These are phyloP conservation scores for Teunomyces gatunensis DNA, from an alignment of 805 yeast species.

Conservation along the genomic window DNA sequence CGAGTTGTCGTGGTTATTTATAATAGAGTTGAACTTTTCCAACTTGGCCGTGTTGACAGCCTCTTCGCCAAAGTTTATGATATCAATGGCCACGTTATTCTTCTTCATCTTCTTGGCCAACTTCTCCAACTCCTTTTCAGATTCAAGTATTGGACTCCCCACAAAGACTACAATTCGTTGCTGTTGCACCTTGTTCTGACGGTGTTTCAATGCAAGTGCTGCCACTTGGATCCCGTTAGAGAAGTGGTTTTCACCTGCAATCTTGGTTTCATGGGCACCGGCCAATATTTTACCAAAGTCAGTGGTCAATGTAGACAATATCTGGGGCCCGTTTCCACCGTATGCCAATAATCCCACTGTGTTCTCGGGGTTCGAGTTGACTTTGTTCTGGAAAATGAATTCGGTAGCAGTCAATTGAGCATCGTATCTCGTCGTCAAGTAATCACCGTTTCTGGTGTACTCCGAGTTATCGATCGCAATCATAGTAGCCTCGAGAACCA, in stretches of 20 bases:
- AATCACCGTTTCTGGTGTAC: slow-evolving; percentile 94
- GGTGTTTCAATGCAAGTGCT: slow-evolving; percentile 84
- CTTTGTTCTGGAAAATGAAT: slow-evolving; percentile 78
- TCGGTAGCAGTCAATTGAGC: slow-evolving; percentile 92
- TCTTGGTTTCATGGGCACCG: slow-evolving; percentile 77
- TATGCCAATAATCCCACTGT: slow-evolving; percentile 88
- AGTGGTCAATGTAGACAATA: slow-evolving; percentile 81
- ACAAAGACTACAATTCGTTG: slow-evolving; percentile 89
- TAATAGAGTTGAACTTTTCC: slow-evolving; percentile 71
- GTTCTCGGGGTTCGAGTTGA: slow-evolving; percentile 87
- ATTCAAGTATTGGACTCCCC: slow-evolving; percentile 77
- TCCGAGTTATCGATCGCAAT: slow-evolving; percentile 94
- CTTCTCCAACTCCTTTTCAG: slow-evolving; percentile 68
- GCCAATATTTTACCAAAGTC: slow-evolving; percentile 83
- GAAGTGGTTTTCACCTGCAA: slow-evolving; percentile 66
- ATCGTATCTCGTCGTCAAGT: slow-evolving; percentile 79
- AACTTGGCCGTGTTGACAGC: slow-evolving; percentile 70
- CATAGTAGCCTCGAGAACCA: slow-evolving; percentile 97
- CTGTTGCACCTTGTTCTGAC: slow-evolving; percentile 89
- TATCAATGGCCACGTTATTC: slow-evolving; percentile 85
- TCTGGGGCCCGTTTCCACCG: slow-evolving; percentile 82
- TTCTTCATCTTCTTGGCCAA: slow-evolving; percentile 92
- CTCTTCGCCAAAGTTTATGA: slow-evolving; percentile 91
- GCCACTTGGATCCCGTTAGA: slow-evolving; percentile 91
- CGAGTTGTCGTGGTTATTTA: slow-evolving; percentile 73